Conservation (phyloP, 2,329 filamentous ascomycete species). For the Kalmusia sp. region DNA sequence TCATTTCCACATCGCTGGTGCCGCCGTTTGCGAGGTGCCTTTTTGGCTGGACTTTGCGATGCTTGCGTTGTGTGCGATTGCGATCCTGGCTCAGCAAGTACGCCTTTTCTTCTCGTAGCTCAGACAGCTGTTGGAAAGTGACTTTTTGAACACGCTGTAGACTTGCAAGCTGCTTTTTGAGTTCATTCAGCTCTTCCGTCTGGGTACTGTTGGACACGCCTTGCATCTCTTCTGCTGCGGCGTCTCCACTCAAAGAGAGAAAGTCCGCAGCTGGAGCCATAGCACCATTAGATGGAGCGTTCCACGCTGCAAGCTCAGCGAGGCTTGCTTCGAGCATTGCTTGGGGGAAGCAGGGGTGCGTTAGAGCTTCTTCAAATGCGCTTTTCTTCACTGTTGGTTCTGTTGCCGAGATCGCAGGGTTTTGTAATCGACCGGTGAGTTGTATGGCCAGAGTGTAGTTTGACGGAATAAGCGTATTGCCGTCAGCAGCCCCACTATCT, state of each 20-base stretch:
- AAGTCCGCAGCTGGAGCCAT: constrained; percentile 41
- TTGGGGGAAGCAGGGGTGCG: constrained; percentile 52
- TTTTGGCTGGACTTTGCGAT: constrained; percentile 28
- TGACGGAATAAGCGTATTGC: constrained; percentile 52
- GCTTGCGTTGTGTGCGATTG: constrained; percentile 31
- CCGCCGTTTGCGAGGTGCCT: constrained; percentile 27
- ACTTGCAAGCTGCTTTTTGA: constrained; percentile 50
- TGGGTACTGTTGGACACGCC: constrained; percentile 13
- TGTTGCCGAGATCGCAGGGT: constrained; percentile 38
- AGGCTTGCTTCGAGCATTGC: constrained; percentile 48
- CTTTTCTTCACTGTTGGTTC: constrained; percentile 25
- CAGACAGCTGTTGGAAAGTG: constrained; percentile 53
- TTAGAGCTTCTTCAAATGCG: constrained; percentile 50
- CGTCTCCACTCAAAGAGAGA: constrained; percentile 27
- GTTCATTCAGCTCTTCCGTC: constrained; percentile 41
- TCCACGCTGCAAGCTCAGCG: constrained; percentile 42
- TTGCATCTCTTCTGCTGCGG: constrained; percentile 1
- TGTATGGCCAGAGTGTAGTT: constrained; percentile 72
- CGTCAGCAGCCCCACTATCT: constrained; percentile 54
- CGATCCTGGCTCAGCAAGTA: constrained; percentile 42
- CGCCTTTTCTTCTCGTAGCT: constrained; percentile 51
- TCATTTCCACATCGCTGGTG: constrained; percentile 40
- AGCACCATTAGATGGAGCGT: constrained; percentile 22
- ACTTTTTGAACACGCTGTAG: constrained; percentile 54
- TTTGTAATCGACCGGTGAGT: constrained; percentile 52